Evolutionary conservation across 2,329 filamentous ascomycete species (phyloP), one percentile per base, ranked within the genome.

Genomic region (Fusarium mexicanum): DNA sequence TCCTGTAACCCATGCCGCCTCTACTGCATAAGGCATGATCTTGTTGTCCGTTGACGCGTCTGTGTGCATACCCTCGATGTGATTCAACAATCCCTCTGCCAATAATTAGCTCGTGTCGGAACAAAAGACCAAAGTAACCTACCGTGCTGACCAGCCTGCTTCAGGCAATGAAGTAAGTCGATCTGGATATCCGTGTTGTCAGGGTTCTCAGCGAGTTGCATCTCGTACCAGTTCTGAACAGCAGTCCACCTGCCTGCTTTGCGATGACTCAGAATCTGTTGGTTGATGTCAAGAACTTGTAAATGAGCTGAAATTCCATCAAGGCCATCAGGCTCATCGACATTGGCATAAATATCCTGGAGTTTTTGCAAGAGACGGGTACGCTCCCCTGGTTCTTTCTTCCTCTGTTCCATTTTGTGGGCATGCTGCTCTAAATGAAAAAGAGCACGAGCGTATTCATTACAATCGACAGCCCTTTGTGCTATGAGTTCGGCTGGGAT

Each of bases 161-260:
- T 95, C 16, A 99, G 86, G 77, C 96, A 98, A 37, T 91, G 93
- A 61, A 99, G 86, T 41, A 99, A 87, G 77, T 97, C 93, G 64
- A 94, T 87, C 80, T 98, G 95, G 18, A 93, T 88, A 64, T 97
- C 93, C 24, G 89, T 81, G 79, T 97, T 92, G 61, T 92, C 87
- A 0, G 96, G 95, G 51, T 92, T 88, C 77, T 96, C 91, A 6
- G 93, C 92, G 40, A 98, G 87, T 72, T 95, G 92, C 73, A 98
- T 91, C 80, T 99, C 95, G 81, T 98, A 98, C 96, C 97, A 99
- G 72, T 94, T 97, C 83, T 98, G 96, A 31, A 95, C 96, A 59
- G 96, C 94, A 22, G 94, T 92, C 95, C 96, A 99, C 71, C 95
- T 89, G 8, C 96, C 96, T 26, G 95, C 94, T 81, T 98, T 98